Percentiles rank a stretch among this genome's conserved stretches.
Conservation (phyloP, 352 stramenopile genomes). For the Globisporangium uncinulatum region DNA sequence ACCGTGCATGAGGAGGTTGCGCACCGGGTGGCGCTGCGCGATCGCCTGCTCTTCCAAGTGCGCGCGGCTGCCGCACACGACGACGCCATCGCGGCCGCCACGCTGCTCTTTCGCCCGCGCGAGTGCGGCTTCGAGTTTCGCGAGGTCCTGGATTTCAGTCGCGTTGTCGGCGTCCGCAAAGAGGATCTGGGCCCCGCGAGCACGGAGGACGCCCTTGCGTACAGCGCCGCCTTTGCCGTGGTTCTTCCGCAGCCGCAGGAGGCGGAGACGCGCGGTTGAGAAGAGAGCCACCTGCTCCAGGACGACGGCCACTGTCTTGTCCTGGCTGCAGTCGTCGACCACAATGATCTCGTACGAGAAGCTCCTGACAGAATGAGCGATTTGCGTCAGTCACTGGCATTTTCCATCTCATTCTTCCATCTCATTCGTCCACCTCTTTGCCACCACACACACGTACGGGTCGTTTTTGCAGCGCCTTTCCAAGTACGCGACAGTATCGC, state of each 20-base stretch:
- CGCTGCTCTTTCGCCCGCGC: conserved; percentile 17
- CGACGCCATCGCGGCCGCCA: conserved; percentile 30
- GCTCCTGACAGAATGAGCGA: conserved; percentile 3
- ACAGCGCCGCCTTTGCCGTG: conserved; percentile 90
- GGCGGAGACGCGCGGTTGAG: conserved; percentile 49
- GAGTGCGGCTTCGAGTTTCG: conserved; percentile 63
- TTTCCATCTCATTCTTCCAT: too few relatives aligned
- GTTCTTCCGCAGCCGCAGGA: conserved; percentile 83
- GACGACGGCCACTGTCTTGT: conserved; percentile 75
- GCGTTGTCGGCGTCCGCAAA: conserved; percentile 93
- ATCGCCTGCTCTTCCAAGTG: conserved; percentile 85
- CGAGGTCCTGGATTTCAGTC: conserved; percentile 88
- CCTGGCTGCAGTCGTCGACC: conserved; percentile 90
- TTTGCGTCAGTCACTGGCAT: not conserved
- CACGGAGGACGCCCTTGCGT: conserved; percentile 84
- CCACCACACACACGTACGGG: conserved; percentile 27
- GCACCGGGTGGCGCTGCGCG: conserved; percentile 76
- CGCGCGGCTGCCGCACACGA: conserved; percentile 89
- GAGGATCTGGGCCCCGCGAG: conserved; percentile 71
- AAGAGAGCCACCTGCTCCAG: conserved; percentile 40
- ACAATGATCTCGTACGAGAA: conserved; percentile 89
- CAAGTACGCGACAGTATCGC: conserved; percentile 86
- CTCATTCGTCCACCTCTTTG: too few relatives aligned
- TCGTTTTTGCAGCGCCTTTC: conserved; percentile 48
- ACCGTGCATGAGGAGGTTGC: conserved; percentile 91